Evolutionary conservation across 148 eudicot species (phyloP).

Genomic region (Spergularia marina): DNA sequence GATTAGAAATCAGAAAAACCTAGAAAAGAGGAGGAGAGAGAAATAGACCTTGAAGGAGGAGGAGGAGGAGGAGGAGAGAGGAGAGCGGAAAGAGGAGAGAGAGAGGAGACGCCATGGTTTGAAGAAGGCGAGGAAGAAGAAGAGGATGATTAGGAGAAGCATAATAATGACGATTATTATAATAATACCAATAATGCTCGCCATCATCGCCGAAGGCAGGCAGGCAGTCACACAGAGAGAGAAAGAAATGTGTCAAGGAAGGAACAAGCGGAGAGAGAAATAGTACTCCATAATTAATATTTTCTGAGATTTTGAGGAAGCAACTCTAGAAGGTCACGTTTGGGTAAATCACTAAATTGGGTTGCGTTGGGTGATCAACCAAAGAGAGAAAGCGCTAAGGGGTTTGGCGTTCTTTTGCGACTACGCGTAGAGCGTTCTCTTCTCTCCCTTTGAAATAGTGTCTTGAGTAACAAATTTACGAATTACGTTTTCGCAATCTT

Average conservation of each 20-base stretch:
- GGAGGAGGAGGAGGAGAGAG: constrained; percentile 30
- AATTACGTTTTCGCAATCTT: too few species aligned
- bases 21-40: not conserved
- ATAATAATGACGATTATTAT: constrained; percentile 48
- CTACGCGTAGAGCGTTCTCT: too few species aligned
- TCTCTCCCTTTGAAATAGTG: too few species aligned
- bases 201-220: constrained; percentile 28
- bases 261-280: not conserved
- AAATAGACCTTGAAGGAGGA: constrained; percentile 47
- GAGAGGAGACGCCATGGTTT: constrained; percentile 78
- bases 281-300: too few species aligned
- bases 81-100: constrained; percentile 27
- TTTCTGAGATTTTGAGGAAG: too few species aligned
- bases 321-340: too few species aligned
- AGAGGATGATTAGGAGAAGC: constrained; percentile 52
- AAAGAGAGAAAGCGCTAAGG: too few species aligned
- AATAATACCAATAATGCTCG: constrained; percentile 31
- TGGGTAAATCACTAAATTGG: too few species aligned
- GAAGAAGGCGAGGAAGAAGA: constrained; percentile 64
- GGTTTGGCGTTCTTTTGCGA: too few species aligned
- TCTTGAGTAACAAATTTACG: too few species aligned
- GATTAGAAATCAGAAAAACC: not conserved
- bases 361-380: too few species aligned
- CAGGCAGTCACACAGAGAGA: constrained; percentile 15
- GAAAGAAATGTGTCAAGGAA: constrained; percentile 4